Evolutionary conservation across 306 rosid genomes (phyloP).

Genomic region (Corylus heterophylla): DNA sequence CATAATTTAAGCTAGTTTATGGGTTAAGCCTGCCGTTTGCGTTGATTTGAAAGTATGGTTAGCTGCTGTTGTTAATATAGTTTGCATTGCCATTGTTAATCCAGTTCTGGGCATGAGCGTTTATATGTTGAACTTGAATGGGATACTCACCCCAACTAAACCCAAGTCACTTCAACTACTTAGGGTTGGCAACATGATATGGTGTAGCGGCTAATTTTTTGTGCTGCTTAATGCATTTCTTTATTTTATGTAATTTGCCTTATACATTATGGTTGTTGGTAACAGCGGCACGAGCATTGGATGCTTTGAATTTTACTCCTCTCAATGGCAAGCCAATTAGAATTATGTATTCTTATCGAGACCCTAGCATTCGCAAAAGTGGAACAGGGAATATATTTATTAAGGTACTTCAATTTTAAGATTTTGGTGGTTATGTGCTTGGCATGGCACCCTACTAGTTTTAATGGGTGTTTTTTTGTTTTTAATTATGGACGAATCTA

Average conservation of each 20-base stretch:
- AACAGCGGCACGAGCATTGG: constrained; percentile 41
- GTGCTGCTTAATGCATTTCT: neutral
- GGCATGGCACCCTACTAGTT: neutral
- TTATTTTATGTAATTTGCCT: neutral
- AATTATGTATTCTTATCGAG: constrained; percentile 66
- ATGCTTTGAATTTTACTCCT: constrained; percentile 62
- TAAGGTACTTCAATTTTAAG: constrained; percentile 38
- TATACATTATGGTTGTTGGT: neutral
- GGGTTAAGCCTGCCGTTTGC: neutral
- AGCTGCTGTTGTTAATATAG: neutral
- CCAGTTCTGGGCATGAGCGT: neutral
- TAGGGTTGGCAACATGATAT: neutral
- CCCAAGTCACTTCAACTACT: neutral
- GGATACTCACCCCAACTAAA: neutral
- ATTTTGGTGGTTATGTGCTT: neutral
- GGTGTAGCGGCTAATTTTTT: neutral
- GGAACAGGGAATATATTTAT: constrained; percentile 67
- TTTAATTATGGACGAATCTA: constrained; percentile 6
- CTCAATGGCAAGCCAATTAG: constrained; percentile 59
- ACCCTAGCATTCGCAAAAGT: constrained; percentile 70
- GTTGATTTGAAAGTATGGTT: neutral
- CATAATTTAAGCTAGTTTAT: neutral
- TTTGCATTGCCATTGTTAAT: neutral
- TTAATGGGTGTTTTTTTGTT: neutral
- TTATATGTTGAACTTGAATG: neutral